Base-by-base conservation (phyloP, 2,329 filamentous ascomycete genomes). In the Stenocarpella maydis region DNA sequence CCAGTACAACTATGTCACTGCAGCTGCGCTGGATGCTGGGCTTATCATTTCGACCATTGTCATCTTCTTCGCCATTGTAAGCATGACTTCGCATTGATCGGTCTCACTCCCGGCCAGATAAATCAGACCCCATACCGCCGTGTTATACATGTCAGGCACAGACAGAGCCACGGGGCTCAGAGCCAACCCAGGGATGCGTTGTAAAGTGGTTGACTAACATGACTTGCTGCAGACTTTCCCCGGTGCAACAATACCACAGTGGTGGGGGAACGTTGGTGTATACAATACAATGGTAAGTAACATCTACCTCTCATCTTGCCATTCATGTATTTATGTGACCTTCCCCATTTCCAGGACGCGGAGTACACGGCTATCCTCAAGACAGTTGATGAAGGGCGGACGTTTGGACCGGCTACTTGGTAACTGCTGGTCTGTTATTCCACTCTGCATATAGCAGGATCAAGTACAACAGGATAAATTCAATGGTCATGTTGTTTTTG, bases 261-360 rank as follows among this genome's bases (percentile, higher is more conserved):
- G 80, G 81, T 83, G 80, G 80, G 81, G 86, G 43, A 91, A 89
- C 74, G 89, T 89, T 72, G 80, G 73, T 70, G 78, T 78, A 9
- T 79, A 72, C 67, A 77, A 80, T 72, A 82, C 80, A 9, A 68
- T 77, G 65, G 81, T 77, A 86, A 87, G 76, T 39, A n/a, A 26
- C 7, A 4, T 1, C 1, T 28, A 10, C 4, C 21, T 15, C n/a
- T 14, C 7, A 5, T 63, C 5, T 45, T 17, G 21, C 4, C 15
- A 41, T 24, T 1, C 19, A 39, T 4, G 5, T 1, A 1, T 28
- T 24, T 4, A 49, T 81, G 17, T 73, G 77, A 21, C 78, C 71
- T 9, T 69, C 72, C 17, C 72, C 17, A 71, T 72, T n/a, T 71
- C 5, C 65, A 79, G 80, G 81, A 82, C 73, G 74, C 77, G 2